These are phyloP conservation scores for Neonectria neomacrospora DNA, from an alignment of 2,329 filamentous ascomycete species.

Conservation along the genomic window DNA sequence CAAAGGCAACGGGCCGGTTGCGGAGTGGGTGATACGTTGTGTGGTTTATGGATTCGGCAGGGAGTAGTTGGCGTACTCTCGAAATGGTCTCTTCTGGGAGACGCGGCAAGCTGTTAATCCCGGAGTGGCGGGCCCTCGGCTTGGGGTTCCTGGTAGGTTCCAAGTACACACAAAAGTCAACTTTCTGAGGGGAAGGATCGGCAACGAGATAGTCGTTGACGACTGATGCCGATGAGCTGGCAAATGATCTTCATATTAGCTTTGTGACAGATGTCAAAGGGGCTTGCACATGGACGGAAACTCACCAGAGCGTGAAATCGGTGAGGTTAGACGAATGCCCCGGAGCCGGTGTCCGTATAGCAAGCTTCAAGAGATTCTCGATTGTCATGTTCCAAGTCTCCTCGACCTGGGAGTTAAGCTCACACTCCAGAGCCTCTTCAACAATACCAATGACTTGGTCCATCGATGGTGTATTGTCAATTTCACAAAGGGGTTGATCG, in stretches of 20 bases:
- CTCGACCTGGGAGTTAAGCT: conserved; percentile 9
- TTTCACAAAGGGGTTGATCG: neutral
- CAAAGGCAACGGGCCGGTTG: conserved; percentile 29
- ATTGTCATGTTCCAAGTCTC: conserved; percentile 11
- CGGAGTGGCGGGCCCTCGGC: no score
- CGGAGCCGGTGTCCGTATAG: neutral
- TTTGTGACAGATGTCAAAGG: neutral
- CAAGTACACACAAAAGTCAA: conserved; percentile 30
- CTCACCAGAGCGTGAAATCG: conserved; percentile 7
- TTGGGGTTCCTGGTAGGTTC: neutral
- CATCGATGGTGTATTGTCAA: neutral
- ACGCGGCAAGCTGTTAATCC: no score
- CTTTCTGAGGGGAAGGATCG: conserved; percentile 7
- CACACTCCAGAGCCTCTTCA: conserved; percentile 10
- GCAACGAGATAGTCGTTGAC: conserved; percentile 8
- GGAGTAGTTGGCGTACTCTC: neutral
- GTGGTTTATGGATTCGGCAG: conserved; percentile 29
- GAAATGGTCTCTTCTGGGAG: no score
- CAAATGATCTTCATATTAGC: neutral
- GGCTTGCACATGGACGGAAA: neutral
- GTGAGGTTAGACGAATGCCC: neutral
- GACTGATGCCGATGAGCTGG: conserved; percentile 20
- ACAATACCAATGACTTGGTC: neutral
- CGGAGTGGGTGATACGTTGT: conserved; percentile 31
- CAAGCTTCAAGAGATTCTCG: conserved; percentile 8